Base-by-base conservation (phyloP, 78 protist species). In the Planoprotostelium fungivorum region DNA sequence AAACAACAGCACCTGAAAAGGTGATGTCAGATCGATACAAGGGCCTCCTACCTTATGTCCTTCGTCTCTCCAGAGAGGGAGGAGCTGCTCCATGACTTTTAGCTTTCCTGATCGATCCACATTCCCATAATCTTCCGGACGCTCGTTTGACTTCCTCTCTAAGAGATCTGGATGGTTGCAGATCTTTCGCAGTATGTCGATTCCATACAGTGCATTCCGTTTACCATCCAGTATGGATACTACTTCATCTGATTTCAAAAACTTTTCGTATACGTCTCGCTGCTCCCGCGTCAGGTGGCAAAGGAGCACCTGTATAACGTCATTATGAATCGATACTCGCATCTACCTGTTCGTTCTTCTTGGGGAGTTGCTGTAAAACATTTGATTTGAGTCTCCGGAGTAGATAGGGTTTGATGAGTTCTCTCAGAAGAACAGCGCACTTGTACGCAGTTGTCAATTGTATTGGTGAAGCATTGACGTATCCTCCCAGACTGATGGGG, bases 91-190 rank as follows among this genome's bases (percentile, higher is more conserved):
- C 29, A 98, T 83, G 0, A 98, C 97, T 29, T 31, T 29, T 83
- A 98, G 25, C 91, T 98, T 98, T 5, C 98, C 98, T 0, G 96
- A 90, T 37, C 93, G 31, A 34, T 90, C 90, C 28, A 38, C 34
- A 34, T 91, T 87, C 1, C 94, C 91, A 86, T 89, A 90, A 36
- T 91, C 96, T 29, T 89, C 85, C 28, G 92, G 93, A 29, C 86
- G 31, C 1, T 88, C 94, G 84, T 83, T 38, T 63, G 86, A 29
- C 28, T 93, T 89, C 1, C 34, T 85, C 38, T 90, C 91, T 34
- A 90, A 83, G 23, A 98, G 90, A 38, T 96, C 96, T 0, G 99
- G 99, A 84, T 99, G 99, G 88, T 98, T 99, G 90, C 99, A 98
- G 28, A 99, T 91, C 94, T 98, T 97, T 16, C 98, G 94, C 38